Conservation (phyloP, 2,329 filamentous ascomycete species). For the Venturia pyrina region DNA sequence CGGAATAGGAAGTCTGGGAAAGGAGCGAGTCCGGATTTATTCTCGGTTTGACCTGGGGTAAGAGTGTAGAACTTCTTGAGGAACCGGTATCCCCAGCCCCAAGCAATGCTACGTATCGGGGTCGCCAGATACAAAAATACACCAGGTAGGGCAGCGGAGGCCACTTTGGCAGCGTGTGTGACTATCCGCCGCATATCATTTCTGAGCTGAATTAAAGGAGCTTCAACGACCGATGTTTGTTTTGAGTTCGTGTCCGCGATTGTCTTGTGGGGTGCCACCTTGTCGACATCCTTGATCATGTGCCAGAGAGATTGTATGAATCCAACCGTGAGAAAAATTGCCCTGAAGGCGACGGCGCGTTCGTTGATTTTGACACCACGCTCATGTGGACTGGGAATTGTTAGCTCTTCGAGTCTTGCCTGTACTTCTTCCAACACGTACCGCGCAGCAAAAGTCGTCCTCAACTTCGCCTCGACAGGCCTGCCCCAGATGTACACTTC, state of each 20-base stretch:
- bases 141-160: not conserved
- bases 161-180: slow-evolving; percentile 20
- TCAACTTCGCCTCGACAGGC: slow-evolving; percentile 49
- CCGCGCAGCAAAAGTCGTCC: slow-evolving; percentile 61
- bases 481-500: slow-evolving; percentile 71
- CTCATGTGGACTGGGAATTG: slow-evolving; percentile 42
- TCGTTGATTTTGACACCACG: slow-evolving; percentile 68
- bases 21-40: slow-evolving; percentile 6
- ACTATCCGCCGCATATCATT: slow-evolving; percentile 19
- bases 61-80: slow-evolving; percentile 26
- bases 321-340: slow-evolving; percentile 59
- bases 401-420: not conserved
- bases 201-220: slow-evolving; percentile 12
- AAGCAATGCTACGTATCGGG: slow-evolving; percentile 7
- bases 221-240: slow-evolving; percentile 16
- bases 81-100: slow-evolving; percentile 31
- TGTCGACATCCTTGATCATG: slow-evolving; percentile 64
- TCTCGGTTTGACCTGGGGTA: not conserved
- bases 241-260: slow-evolving; percentile 16
- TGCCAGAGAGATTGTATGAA: slow-evolving; percentile 60
- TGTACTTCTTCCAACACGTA: slow-evolving; percentile 31
- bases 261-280: slow-evolving; percentile 32
- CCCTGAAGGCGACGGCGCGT: slow-evolving; percentile 63
- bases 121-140: not conserved
- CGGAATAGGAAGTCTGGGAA: slow-evolving; percentile 1